phyloP scores from a whole-genome alignment of 768 basidiomycete genomes.

The Auriscalpium microsporum region DNA sequence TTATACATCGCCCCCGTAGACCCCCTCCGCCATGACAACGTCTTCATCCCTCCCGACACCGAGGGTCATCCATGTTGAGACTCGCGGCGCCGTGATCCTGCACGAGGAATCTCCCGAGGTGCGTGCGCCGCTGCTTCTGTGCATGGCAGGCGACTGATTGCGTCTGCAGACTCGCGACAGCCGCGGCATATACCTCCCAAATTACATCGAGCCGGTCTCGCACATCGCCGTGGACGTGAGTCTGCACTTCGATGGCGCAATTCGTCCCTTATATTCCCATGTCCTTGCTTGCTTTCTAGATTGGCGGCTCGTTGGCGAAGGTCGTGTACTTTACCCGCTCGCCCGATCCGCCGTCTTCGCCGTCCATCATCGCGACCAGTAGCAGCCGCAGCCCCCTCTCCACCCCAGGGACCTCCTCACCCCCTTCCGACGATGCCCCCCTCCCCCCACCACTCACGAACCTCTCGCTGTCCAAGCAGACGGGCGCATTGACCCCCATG shows the following conservation, averaged over 20 bases:
- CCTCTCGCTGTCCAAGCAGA: conserved; percentile 34
- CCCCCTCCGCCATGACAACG: conserved; percentile 2
- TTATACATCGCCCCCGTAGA: neutral
- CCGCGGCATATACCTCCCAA: conserved; percentile 94
- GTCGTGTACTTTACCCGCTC: conserved; percentile 98
- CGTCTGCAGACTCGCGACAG: conserved; percentile 74
- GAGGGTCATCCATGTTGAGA: conserved; percentile 89
- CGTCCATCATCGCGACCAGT: conserved; percentile 53
- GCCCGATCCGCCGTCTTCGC: conserved; percentile 74
- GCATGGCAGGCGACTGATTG: neutral
- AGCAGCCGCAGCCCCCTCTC: conserved; percentile 43
- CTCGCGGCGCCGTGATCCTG: conserved; percentile 86
- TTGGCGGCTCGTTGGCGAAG: conserved; percentile 95
- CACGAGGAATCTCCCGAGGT: conserved; percentile 94
- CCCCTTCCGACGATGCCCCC: conserved; percentile 18
- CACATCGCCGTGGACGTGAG: conserved; percentile 96
- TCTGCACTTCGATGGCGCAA: conserved; percentile 14
- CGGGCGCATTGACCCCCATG: conserved; percentile 77
- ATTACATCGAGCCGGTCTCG: conserved; percentile 94
- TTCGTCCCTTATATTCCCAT: conserved; percentile 9
- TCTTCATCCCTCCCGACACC: conserved; percentile 63
- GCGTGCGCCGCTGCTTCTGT: conserved; percentile 19
- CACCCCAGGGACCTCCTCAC: conserved; percentile 28
- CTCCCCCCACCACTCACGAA: conserved; percentile 22
- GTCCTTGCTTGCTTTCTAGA: conserved; percentile 36